These are phyloP conservation scores for Volvariella volvacea DNA, from an alignment of 1,284 basidiomycete genomes.

Conservation along the genomic window DNA sequence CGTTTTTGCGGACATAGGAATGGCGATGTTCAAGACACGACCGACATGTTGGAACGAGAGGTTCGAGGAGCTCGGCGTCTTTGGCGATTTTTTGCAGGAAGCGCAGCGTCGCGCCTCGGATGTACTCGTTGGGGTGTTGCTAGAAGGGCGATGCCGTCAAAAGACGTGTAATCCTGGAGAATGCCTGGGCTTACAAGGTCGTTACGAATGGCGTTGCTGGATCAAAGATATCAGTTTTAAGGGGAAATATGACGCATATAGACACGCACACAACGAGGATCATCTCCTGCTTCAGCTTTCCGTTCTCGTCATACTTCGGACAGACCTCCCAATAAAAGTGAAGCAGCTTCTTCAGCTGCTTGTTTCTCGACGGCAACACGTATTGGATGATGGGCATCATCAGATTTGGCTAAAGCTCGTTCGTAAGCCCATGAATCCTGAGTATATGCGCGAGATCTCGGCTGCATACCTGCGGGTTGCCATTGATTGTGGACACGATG, in stretches of 20 bases:
- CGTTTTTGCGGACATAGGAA: conserved; percentile 98
- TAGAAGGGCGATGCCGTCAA: conserved; percentile 21
- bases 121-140: conserved; percentile 99
- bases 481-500: conserved; percentile 94
- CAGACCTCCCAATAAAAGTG: conserved; percentile 99
- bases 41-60: conserved; percentile 90
- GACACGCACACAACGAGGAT: conserved; percentile 90
- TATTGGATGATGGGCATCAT: conserved; percentile 99
- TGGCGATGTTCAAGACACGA: conserved; percentile 97
- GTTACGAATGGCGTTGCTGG: conserved; percentile 93
- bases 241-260: not conserved
- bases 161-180: conserved; percentile 1
- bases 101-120: conserved; percentile 93
- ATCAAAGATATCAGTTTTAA: not conserved
- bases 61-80: conserved; percentile 93
- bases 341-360: conserved; percentile 96
- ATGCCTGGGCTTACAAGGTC: conserved; percentile 64
- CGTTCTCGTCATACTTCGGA: conserved; percentile 95
- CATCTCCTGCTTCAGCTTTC: conserved; percentile 99
- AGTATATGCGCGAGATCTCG: conserved; percentile 14
- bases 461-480: conserved; percentile 66
- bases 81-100: conserved; percentile 95
- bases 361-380: conserved; percentile 91
- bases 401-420: conserved; percentile 59
- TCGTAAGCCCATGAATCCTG: conserved; percentile 1